Evolutionary conservation across 2,329 filamentous ascomycete species (phyloP).

Genomic region (Botrytis squamosa): DNA sequence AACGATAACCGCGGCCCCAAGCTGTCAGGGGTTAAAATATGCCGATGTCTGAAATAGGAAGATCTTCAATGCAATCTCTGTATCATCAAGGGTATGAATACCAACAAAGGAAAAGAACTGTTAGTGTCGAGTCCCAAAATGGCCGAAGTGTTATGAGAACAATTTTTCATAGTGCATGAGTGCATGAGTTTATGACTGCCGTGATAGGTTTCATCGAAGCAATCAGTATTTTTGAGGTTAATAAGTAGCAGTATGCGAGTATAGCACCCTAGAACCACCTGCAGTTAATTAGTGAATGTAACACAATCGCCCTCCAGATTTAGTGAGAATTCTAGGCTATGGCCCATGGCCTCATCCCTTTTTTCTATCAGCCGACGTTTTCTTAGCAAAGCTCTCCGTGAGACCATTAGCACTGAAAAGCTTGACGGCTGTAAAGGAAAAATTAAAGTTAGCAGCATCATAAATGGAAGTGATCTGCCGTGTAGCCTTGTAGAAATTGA

Average conservation of each 20-base stretch:
- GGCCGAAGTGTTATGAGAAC: conserved; percentile 4
- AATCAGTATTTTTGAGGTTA: not conserved
- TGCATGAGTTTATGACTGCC: conserved; percentile 3
- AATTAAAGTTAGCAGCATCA: not conserved
- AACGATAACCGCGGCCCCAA: conserved; percentile 11
- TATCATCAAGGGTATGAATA: conserved; percentile 3
- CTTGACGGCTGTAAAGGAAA: not conserved
- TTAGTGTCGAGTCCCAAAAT: conserved; percentile 7
- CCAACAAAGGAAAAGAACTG: conserved; percentile 16
- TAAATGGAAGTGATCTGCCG: conserved; percentile 8
- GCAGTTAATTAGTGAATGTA: conserved; percentile 5
- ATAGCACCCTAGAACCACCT: not conserved
- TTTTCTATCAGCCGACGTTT: conserved; percentile 7
- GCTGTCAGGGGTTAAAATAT: conserved; percentile 4
- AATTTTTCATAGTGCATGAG: conserved; percentile 11
- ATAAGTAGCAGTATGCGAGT: not conserved
- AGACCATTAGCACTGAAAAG: not conserved
- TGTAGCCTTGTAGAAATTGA: conserved; percentile 18
- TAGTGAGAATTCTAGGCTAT: not conserved
- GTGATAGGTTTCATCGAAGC: conserved; percentile 12
- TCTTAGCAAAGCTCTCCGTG: not conserved
- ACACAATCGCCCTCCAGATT: not conserved
- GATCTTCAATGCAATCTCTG: conserved; percentile 21
- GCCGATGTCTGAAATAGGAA: conserved; percentile 19
- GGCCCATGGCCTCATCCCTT: conserved; percentile 7